These are phyloP conservation scores for Pseudogymnoascus sp. DNA, from an alignment of 2,329 filamentous ascomycete genomes.

Conservation along the genomic window DNA sequence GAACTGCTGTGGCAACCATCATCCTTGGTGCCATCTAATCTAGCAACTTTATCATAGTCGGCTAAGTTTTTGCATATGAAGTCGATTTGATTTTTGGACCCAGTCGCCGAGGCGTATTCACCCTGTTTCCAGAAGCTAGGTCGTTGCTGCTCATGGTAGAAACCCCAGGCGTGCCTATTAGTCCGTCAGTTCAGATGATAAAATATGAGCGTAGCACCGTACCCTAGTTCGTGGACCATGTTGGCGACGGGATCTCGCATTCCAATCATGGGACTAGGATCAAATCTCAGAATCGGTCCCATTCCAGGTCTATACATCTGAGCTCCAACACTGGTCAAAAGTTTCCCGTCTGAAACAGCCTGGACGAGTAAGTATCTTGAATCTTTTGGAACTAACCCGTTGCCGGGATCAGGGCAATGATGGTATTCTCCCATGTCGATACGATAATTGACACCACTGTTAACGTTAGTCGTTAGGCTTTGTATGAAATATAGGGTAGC, in stretches of 20 bases:
- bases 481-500: not conserved
- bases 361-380: not conserved
- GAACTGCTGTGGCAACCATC: not conserved
- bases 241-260: slow-evolving; percentile 8
- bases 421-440: slow-evolving; percentile 9
- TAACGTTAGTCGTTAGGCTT: not conserved
- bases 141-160: slow-evolving; percentile 9
- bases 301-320: not conserved
- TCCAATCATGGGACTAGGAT: not conserved
- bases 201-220: not conserved
- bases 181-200: not conserved
- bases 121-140: not conserved
- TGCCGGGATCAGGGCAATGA: not conserved
- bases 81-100: not conserved
- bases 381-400: not conserved
- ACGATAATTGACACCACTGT: slow-evolving; percentile 1
- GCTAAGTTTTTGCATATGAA: not conserved
- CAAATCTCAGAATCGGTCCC: not conserved
- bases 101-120: not conserved
- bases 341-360: not conserved
- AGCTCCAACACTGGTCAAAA: not conserved
- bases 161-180: slow-evolving; percentile 5
- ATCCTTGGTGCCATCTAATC: not conserved
- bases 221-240: slow-evolving; percentile 9
- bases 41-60: not conserved